Evolutionary conservation across 192 early-diverging fungal species (phyloP), one percentile per base, ranked within the genome.

Genomic region (Glomus cerebriforme): DNA sequence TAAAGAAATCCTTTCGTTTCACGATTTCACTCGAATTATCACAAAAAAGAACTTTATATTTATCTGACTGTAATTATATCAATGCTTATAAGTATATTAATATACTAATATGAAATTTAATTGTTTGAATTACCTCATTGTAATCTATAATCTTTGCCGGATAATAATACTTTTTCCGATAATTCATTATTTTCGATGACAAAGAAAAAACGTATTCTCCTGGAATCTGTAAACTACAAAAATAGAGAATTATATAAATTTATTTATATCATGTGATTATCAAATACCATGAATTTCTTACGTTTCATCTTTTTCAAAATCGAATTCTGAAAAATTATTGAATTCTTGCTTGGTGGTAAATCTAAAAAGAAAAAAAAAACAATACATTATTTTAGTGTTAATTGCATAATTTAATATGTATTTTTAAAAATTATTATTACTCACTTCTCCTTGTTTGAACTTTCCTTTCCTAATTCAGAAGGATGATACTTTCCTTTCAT

Each of bases 161-260:
- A 76, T 76, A 76, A 43, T 64, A 76, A n/a, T n/a, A n/a, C 24
- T 76, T 64, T 45, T 43, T 64, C 22, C 6, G 19, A 3, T 10
- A n/a, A 3, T 13, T 12, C n/a, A n/a, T n/a, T n/a, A n/a, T n/a
- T n/a, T n/a, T n/a, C n/a, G n/a, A n/a, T n/a, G n/a, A n/a, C n/a
- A n/a, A n/a, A 4, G 62, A 59, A 7, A 76, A 63, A 1, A 76
- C 59, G 1, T 24, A 34, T 39, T 76, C 74, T 15, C 74, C 74
- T 22, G 74, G 74, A 43, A 76, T 76, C 32, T 24, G 58, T n/a
- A 75, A 59, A 59, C 73, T 75, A 62, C 6, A 34, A 70, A 39
- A 17, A 24, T 24, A 39, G 9, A 45, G 2, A 43, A 37, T 13
- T 3, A 37, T 35, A 0, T 17, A 34, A 22, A 67, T 10, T 32